Percentiles rank a stretch among this genome's conserved stretches.
Evolutionary conservation across 495 filamentous ascomycete species (phyloP).

Genomic region (Penicillium parvum): DNA sequence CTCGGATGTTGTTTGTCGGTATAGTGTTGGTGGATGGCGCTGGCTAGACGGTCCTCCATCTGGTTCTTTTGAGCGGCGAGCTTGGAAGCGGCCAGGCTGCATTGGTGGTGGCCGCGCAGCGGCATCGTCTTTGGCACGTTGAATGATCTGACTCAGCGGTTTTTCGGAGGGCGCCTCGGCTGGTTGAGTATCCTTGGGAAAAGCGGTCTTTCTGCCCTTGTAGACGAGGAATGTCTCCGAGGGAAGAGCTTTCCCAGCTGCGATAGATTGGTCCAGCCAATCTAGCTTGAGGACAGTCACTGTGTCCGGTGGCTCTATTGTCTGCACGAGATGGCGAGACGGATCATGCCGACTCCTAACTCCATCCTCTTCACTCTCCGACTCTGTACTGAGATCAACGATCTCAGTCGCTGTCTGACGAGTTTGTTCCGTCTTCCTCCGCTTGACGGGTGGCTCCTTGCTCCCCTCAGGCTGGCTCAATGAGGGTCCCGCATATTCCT

Average conservation of each 20-base stretch:
- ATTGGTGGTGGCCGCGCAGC: conserved; percentile 16
- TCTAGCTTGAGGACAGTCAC: conserved; percentile 68
- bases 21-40: conserved; percentile 41
- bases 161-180: conserved; percentile 4
- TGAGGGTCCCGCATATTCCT: conserved; percentile 36
- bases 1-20: conserved; percentile 68
- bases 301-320: conserved; percentile 17
- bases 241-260: conserved; percentile 49
- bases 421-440: conserved; percentile 11
- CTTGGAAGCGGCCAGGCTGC: conserved; percentile 3
- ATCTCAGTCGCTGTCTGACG: conserved; percentile 3
- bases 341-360: conserved; percentile 6
- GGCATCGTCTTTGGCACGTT: conserved; percentile 51
- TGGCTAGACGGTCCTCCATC: conserved; percentile 12
- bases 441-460: conserved; percentile 22
- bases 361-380: conserved; percentile 28
- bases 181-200: conserved; percentile 3
- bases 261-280: conserved; percentile 68
- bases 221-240: conserved; percentile 64
- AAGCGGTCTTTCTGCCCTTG: conserved; percentile 36
- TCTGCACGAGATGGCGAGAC: conserved; percentile 5
- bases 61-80: conserved; percentile 17
- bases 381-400: conserved; percentile 30
- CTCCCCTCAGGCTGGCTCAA: neutral
- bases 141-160: conserved; percentile 36